phyloP scores from a whole-genome alignment of 2,329 filamentous ascomycete species.

The Cordyceps cateniannulata region DNA sequence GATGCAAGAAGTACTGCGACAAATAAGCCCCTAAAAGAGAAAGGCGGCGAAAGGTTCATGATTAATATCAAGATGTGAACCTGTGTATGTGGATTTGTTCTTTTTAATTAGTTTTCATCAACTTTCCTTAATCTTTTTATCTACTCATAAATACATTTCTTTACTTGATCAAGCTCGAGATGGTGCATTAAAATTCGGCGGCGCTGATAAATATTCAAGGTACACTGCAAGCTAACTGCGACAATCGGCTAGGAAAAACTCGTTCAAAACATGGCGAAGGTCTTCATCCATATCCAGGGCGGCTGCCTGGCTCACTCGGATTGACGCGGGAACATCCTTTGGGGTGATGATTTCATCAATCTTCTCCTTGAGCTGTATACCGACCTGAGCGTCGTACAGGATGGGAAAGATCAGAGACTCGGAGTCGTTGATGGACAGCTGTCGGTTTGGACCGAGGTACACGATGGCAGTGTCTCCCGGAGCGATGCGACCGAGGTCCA shows the following conservation, averaged over 20 bases:
- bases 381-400: slow-evolving; percentile 16
- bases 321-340: slow-evolving; percentile 1
- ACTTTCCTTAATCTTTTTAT: not conserved
- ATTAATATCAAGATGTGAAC: not conserved
- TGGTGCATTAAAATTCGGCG: too few relatives aligned
- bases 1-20: not conserved
- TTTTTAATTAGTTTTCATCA: not conserved
- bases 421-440: slow-evolving; percentile 15
- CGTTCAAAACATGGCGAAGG: slow-evolving; percentile 16
- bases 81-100: not conserved
- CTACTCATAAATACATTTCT: not conserved
- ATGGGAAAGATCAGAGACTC: slow-evolving; percentile 14
- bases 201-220: too few relatives aligned
- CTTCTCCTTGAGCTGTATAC: slow-evolving; percentile 15
- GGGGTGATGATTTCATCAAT: slow-evolving; percentile 14
- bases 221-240: not conserved
- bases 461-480: slow-evolving; percentile 11
- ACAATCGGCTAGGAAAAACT: slow-evolving; percentile 17
- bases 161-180: not conserved
- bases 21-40: not conserved
- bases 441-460: slow-evolving; percentile 12
- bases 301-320: slow-evolving; percentile 15
- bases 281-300: slow-evolving; percentile 19
- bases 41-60: not conserved
- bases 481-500: slow-evolving; percentile 13